Evolutionary conservation across 768 basidiomycete genomes (phyloP).

Genomic region (Wakefieldia striispora): DNA sequence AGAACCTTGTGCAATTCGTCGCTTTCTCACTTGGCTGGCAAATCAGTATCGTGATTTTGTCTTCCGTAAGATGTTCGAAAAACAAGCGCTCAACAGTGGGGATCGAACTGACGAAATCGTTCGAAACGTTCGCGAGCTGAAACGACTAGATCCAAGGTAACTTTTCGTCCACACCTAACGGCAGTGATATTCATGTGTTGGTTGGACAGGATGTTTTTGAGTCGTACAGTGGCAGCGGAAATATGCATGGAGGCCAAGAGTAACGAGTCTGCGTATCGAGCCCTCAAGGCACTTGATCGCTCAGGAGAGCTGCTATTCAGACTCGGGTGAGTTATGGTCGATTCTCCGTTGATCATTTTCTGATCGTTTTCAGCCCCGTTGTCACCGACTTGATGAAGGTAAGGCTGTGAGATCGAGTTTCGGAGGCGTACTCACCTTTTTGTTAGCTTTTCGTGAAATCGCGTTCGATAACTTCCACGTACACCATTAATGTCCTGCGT

Average conservation of each 20-base stretch:
- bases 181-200: slow-evolving; percentile 3
- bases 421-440: slow-evolving; percentile 2
- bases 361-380: slow-evolving; percentile 33
- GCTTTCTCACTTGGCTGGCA: slow-evolving; percentile 10
- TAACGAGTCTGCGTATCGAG: slow-evolving; percentile 67
- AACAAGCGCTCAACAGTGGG: slow-evolving; percentile 45
- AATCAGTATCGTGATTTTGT: slow-evolving; percentile 77
- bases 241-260: slow-evolving; percentile 77
- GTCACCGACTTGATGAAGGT: slow-evolving; percentile 72
- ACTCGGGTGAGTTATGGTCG: slow-evolving; percentile 47
- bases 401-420: slow-evolving; percentile 2
- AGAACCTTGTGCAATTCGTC: slow-evolving; percentile 1
- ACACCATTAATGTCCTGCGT: slow-evolving; percentile 52
- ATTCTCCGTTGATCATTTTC: not conserved
- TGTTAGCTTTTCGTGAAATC: slow-evolving; percentile 66
- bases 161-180: slow-evolving; percentile 15
- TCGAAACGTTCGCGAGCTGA: slow-evolving; percentile 68
- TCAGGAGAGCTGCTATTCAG: slow-evolving; percentile 66
- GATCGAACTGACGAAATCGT: slow-evolving; percentile 61
- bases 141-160: slow-evolving; percentile 66
- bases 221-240: slow-evolving; percentile 79
- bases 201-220: slow-evolving; percentile 70
- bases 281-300: slow-evolving; percentile 65
- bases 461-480: slow-evolving; percentile 55
- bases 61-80: slow-evolving; percentile 86